Conservation (phyloP, 2,329 filamentous ascomycete genomes). For the Fusarium sp. region DNA sequence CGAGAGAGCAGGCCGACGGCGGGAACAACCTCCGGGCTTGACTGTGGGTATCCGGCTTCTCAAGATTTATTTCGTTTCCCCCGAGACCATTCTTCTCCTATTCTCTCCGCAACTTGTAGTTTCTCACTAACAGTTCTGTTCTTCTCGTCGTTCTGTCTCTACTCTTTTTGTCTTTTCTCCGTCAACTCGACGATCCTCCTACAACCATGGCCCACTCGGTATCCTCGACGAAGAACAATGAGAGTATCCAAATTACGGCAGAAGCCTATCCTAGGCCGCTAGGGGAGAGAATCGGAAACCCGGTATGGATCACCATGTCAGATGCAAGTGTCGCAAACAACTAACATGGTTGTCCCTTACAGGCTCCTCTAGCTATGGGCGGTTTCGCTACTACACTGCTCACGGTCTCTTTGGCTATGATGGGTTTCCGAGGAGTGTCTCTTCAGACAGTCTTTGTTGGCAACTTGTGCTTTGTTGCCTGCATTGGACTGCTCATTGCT, state of each 20-base stretch:
- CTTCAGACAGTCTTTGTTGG: slow-evolving; percentile 41
- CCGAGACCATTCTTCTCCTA: background rate
- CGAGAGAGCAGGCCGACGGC: background rate
- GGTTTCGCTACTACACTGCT: slow-evolving; percentile 42
- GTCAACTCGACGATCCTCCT: background rate
- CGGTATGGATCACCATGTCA: background rate
- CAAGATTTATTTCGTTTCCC: background rate
- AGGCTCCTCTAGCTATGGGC: slow-evolving; percentile 41
- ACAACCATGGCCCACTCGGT: slow-evolving; percentile 9
- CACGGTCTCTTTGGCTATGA: slow-evolving; percentile 40
- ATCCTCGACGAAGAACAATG: slow-evolving; percentile 6
- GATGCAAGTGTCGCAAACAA: background rate
- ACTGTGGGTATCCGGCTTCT: background rate
- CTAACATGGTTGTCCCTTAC: background rate
- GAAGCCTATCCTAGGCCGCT: slow-evolving; percentile 1
- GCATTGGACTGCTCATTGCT: slow-evolving; percentile 39
- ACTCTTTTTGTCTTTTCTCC: background rate
- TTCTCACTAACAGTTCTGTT: background rate
- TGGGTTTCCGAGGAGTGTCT: slow-evolving; percentile 39
- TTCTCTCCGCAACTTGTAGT: background rate
- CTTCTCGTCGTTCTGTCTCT: background rate
- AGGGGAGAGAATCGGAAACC: slow-evolving; percentile 12
- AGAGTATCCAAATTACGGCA: background rate
- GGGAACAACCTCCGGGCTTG: background rate
- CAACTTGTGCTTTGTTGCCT: slow-evolving; percentile 42